Evolutionary conservation across 2,329 filamentous ascomycete species (phyloP).

Genomic region (Camillea tinctor): DNA sequence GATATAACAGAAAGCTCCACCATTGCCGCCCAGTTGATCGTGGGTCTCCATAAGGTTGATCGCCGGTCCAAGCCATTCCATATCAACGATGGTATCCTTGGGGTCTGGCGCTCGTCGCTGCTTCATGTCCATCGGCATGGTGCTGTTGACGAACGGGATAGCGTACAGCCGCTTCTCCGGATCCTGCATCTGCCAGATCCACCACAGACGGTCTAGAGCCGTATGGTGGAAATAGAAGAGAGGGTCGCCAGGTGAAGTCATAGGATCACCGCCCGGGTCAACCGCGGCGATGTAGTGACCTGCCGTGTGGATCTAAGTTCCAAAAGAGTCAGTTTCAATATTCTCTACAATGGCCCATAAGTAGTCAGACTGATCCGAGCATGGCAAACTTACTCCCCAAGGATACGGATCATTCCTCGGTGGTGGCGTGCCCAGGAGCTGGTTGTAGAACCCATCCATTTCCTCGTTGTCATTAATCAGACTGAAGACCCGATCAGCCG

Average conservation of each 20-base stretch:
- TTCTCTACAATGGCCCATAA: conserved; percentile 12
- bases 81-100: conserved; percentile 22
- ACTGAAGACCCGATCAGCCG: conserved; percentile 32
- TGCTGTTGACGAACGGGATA: conserved; percentile 21
- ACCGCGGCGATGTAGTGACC: conserved; percentile 39
- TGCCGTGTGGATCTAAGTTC: conserved; percentile 33
- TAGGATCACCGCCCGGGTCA: conserved; percentile 38
- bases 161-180: conserved; percentile 33
- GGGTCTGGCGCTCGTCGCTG: conserved; percentile 17
- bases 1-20: conserved; percentile 28
- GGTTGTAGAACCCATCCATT: conserved; percentile 41
- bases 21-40: conserved; percentile 29
- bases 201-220: conserved; percentile 39
- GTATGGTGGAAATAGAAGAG: conserved; percentile 42
- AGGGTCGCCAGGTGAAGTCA: conserved; percentile 38
- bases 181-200: conserved; percentile 43
- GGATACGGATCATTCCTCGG: conserved; percentile 35
- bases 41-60: conserved; percentile 29
- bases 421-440: conserved; percentile 37
- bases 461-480: conserved; percentile 37
- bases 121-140: conserved; percentile 27
- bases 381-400: conserved; percentile 35
- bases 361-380: background rate
- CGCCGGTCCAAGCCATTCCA: conserved; percentile 31
- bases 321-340: background rate